These are phyloP conservation scores for Neostapfia colusana DNA, from an alignment of 176 grass and related monocot genomes.

Conservation along the genomic window DNA sequence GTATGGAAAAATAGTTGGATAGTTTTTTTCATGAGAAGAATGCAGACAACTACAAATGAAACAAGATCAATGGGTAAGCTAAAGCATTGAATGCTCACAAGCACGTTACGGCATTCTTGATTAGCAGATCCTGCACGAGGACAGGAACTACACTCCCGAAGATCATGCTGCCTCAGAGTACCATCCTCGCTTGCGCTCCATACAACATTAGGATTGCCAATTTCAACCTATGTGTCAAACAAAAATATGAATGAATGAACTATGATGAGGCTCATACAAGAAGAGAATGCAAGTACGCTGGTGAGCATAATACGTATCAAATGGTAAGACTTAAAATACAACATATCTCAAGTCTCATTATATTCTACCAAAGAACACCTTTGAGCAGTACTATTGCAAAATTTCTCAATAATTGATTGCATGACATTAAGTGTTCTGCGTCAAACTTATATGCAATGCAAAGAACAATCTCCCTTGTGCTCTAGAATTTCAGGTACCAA, in stretches of 20 bases:
- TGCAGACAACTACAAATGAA: conserved; percentile 26
- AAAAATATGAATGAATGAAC: conserved; percentile 32
- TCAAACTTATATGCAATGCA: conserved; percentile 11
- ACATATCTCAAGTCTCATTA: not conserved
- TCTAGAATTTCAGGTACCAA: conserved; percentile 30
- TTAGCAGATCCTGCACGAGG: conserved; percentile 69
- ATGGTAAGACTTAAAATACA: conserved; percentile 15
- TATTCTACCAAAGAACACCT: not conserved
- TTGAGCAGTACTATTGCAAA: not conserved
- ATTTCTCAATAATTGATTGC: not conserved
- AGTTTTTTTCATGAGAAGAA: conserved; percentile 10
- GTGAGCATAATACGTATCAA: conserved; percentile 32
- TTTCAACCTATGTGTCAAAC: conserved; percentile 67
- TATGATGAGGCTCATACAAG: conserved; percentile 9
- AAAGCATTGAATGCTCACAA: conserved; percentile 56
- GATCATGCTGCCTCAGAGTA: conserved; percentile 94
- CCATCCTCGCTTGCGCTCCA: conserved; percentile 99
- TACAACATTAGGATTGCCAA: conserved; percentile 84
- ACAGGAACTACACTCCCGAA: conserved; percentile 80
- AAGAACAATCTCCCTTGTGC: conserved; percentile 1
- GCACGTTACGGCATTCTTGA: conserved; percentile 90
- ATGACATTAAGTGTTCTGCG: not conserved
- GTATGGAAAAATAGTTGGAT: not conserved
- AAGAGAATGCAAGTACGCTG: not conserved
- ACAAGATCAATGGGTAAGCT: not conserved